Base-by-base conservation (phyloP, 2,329 filamentous ascomycete genomes). In the Fonsecaea monophora region DNA sequence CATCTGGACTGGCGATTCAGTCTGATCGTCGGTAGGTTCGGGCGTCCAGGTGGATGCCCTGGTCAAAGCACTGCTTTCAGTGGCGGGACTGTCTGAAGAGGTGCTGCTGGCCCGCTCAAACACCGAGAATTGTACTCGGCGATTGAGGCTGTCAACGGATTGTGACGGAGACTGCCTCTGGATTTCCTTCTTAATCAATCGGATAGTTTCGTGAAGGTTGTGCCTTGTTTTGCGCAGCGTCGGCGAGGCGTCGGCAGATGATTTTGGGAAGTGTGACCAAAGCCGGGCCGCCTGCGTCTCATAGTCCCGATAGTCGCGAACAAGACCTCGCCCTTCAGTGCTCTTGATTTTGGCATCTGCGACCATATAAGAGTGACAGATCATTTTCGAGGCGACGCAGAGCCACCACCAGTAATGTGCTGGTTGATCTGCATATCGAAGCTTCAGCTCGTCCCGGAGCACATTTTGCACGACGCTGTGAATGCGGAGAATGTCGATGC, bases 401-500 rank as follows among this genome's bases (percentile, higher is more conserved):
- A 83, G 73, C 81, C 81, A 83, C 57, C 77, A 77, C 53, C 79
- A 76, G 40, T 80, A 82, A 0, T 77, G 75, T 37, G 74, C 71
- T n/a, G 64, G 60, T 32, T 60, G 59, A 42, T 66, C 77, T 21
- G 66, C 62, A 30, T 53, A 65, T 30, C 62, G 62, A 21, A 65
- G 55, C 53, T 76, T 79, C 10, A 83, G 74, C 62, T 82, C 80
- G 68, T 83, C 81, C 13, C 81, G 78, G 68, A 80, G 81, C 53
- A 83, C 82, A 5, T 75, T 77, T 65, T 83, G 82, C 1, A 83
- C 80, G 2, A 83, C 81, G 34, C 78, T 81, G 68, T 83, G 82
- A 5, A 83, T 78, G 61, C 81, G 82, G 42, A 83, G 74, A 40
- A 82, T 76, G 63, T 83, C 82, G 56, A 82, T 80, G 25, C 69